Percentiles rank a stretch among this genome's conserved stretches.
These are phyloP conservation scores for Xylariaceae sp. DNA, from an alignment of 2,329 filamentous ascomycete species.

Conservation along the genomic window DNA sequence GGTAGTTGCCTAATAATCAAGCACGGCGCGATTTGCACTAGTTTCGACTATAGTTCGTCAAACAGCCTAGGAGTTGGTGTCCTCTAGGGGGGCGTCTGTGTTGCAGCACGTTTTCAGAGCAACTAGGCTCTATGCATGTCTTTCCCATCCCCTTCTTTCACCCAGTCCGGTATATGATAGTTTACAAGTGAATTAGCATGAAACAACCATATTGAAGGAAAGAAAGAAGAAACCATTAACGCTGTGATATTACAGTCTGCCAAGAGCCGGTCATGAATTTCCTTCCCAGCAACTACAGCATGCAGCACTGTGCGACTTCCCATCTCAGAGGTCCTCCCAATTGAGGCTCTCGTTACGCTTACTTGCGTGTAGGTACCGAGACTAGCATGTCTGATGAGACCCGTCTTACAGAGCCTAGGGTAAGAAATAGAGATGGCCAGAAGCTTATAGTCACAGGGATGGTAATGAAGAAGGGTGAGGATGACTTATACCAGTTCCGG, in stretches of 20 bases:
- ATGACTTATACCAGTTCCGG: too few relatives aligned
- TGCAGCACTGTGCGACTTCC: slow-evolving; percentile 7
- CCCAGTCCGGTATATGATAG: not conserved
- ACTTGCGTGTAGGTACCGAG: not conserved
- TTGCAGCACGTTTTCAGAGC: too few relatives aligned
- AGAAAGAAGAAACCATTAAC: not conserved
- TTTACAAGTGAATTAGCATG: not conserved
- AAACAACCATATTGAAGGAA: not conserved
- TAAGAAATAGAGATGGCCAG: too few relatives aligned
- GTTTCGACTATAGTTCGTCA: too few relatives aligned
- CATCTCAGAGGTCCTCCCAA: slow-evolving; percentile 2
- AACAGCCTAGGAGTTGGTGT: too few relatives aligned
- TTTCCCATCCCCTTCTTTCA: too few relatives aligned
- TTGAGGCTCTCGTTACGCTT: not conserved
- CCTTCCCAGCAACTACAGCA: not conserved
- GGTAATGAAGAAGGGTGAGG: too few relatives aligned
- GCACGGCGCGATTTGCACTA: too few relatives aligned
- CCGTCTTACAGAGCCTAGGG: slow-evolving; percentile 41
- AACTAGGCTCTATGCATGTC: too few relatives aligned
- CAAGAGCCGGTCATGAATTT: not conserved
- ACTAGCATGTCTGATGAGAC: slow-evolving; percentile 16
- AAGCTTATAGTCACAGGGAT: too few relatives aligned
- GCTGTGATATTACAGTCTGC: not conserved
- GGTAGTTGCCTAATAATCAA: not conserved
- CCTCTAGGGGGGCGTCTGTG: too few relatives aligned